These are phyloP conservation scores for Inonotus hispidus DNA, from an alignment of 1,284 basidiomycete species.

Conservation along the genomic window DNA sequence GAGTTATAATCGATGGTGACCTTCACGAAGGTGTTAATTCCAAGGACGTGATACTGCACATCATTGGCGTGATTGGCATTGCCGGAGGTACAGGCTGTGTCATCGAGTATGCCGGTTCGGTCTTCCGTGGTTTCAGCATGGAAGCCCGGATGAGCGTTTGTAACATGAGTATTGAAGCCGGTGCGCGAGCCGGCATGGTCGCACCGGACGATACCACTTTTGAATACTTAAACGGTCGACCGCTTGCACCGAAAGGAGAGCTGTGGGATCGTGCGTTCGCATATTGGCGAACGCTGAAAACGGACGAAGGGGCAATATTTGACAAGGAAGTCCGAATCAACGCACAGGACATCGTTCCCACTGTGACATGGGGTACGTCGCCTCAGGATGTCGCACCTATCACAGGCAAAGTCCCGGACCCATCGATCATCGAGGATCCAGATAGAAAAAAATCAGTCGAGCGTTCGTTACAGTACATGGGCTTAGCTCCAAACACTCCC, in stretches of 20 bases:
- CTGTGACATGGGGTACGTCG: slow-evolving; percentile 95
- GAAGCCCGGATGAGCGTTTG: slow-evolving; percentile 96
- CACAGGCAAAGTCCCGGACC: slow-evolving; percentile 82
- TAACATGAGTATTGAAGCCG: slow-evolving; percentile 98
- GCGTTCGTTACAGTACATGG: slow-evolving; percentile 90
- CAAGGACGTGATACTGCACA: slow-evolving; percentile 93
- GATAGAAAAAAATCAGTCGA: slow-evolving; percentile 71
- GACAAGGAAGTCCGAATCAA: slow-evolving; percentile 84
- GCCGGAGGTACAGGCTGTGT: slow-evolving; percentile 92
- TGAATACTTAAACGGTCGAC: slow-evolving; percentile 77
- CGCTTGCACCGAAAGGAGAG: slow-evolving; percentile 82
- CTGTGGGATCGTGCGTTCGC: slow-evolving; percentile 86
- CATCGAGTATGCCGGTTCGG: slow-evolving; percentile 91
- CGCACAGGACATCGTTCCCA: slow-evolving; percentile 88
- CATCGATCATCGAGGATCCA: slow-evolving; percentile 58
- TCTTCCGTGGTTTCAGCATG: slow-evolving; percentile 90
- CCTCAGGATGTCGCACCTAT: slow-evolving; percentile 92
- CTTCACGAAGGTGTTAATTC: slow-evolving; percentile 87
- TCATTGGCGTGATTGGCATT: slow-evolving; percentile 92
- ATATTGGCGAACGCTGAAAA: slow-evolving; percentile 85
- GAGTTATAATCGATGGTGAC: slow-evolving; percentile 84
- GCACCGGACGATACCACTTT: slow-evolving; percentile 86
- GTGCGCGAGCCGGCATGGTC: slow-evolving; percentile 93
- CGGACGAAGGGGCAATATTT: slow-evolving; percentile 87
- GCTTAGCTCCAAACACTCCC: slow-evolving; percentile 72